Percentiles rank a stretch among this genome's conserved stretches.
Conservation (phyloP, 176 grass and related monocot genomes). For the Oryza punctata region DNA sequence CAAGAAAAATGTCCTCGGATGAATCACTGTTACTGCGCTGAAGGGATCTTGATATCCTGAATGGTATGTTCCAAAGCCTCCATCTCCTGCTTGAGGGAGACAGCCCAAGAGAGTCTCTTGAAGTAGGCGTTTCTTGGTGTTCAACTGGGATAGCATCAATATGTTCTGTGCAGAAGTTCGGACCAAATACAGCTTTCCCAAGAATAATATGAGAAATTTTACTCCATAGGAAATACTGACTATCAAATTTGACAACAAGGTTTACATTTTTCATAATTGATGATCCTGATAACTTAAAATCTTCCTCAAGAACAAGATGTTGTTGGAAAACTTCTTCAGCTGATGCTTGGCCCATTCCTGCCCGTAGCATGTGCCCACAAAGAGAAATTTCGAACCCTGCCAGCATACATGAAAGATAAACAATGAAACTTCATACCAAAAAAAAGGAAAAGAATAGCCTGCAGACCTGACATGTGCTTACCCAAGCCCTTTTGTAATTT, state of each 20-base stretch:
- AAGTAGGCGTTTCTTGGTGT: slow-evolving; percentile 40
- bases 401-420: slow-evolving; percentile 42
- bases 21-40: slow-evolving; percentile 82
- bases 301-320: slow-evolving; percentile 69
- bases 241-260: slow-evolving; percentile 77
- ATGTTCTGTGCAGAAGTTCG: slow-evolving; percentile 63
- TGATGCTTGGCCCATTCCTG: slow-evolving; percentile 73
- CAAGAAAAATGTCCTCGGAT: slow-evolving; percentile 91
- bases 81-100: slow-evolving; percentile 79
- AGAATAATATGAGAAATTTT: slow-evolving; percentile 88
- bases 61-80: slow-evolving; percentile 93
- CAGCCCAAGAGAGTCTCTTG: slow-evolving; percentile 55
- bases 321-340: slow-evolving; percentile 81
- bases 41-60: slow-evolving; percentile 81
- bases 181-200: slow-evolving; percentile 83
- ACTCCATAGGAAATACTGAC: slow-evolving; percentile 77
- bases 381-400: slow-evolving; percentile 91
- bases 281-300: slow-evolving; percentile 73
- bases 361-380: slow-evolving; percentile 76
- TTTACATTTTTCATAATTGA: slow-evolving; percentile 87
- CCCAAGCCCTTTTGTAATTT: slow-evolving; percentile 55
- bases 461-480: slow-evolving; percentile 44
- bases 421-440: slow-evolving; percentile 32
- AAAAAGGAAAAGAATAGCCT: slow-evolving; percentile 25
- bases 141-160: slow-evolving; percentile 77